Percentiles rank a stretch among this genome's conserved stretches.
Conservation (phyloP, 106 monocot species). For the Phalaenopsis equestris region DNA sequence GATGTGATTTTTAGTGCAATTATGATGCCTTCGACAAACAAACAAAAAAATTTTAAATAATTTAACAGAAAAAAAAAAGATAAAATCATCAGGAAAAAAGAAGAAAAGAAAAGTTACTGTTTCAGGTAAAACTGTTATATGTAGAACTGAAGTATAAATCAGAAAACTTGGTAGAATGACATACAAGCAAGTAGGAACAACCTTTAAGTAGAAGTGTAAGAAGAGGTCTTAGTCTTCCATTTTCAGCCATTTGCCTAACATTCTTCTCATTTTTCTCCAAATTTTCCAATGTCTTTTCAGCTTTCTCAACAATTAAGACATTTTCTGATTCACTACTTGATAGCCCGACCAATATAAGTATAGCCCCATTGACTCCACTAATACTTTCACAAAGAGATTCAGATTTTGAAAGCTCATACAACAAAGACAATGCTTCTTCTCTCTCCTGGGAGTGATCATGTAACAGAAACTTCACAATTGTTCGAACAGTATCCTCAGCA, state of each 20-base stretch:
- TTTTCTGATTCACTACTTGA: conserved; percentile 82
- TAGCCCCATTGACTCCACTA: conserved; percentile 68
- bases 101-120: background rate
- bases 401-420: conserved; percentile 81
- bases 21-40: background rate
- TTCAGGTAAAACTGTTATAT: background rate
- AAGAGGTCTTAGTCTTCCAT: conserved; percentile 80
- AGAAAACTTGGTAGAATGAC: background rate
- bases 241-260: conserved; percentile 94
- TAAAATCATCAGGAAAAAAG: background rate
- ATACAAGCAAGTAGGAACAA: conserved; percentile 4
- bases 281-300: conserved; percentile 73
- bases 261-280: conserved; percentile 71
- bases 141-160: background rate
- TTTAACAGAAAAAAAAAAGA: background rate
- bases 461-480: conserved; percentile 76
- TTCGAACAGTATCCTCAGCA: conserved; percentile 69
- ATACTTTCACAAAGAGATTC: conserved; percentile 76
- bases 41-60: background rate
- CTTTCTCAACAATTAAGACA: conserved; percentile 50
- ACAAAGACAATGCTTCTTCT: conserved; percentile 71
- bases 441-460: conserved; percentile 60
- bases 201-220: conserved; percentile 66
- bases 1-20: background rate
- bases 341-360: conserved; percentile 79